Conservation (phyloP, 192 early-diverging fungal genomes). For the Obelidium mucronatum region DNA sequence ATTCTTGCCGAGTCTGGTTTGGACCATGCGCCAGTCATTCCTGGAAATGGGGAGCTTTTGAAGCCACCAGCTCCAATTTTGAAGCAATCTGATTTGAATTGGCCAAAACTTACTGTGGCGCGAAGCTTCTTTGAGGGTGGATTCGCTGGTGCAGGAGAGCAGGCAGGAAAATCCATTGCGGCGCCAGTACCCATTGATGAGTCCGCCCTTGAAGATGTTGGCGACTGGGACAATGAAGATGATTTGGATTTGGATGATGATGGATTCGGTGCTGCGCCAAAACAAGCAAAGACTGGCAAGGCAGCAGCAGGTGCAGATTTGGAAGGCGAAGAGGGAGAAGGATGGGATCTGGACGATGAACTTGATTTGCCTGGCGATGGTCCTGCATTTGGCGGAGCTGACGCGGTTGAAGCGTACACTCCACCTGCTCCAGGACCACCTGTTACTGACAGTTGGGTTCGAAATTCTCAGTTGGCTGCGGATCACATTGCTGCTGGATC, state of each 20-base stretch:
- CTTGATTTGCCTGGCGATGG: slow-evolving; percentile 74
- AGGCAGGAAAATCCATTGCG: slow-evolving; percentile 37
- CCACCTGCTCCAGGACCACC: slow-evolving; percentile 77
- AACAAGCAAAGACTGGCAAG: slow-evolving; percentile 25
- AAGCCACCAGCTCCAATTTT: slow-evolving; percentile 76
- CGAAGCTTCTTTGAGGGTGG: slow-evolving; percentile 85
- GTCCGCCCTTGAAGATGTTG: slow-evolving; percentile 66
- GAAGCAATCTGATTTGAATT: slow-evolving; percentile 81
- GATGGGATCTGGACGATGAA: slow-evolving; percentile 84
- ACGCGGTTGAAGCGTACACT: slow-evolving; percentile 65
- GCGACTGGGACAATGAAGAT: slow-evolving; percentile 81
- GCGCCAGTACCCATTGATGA: slow-evolving; percentile 68
- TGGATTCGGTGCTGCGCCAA: slow-evolving; percentile 40
- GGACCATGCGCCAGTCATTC: slow-evolving; percentile 54
- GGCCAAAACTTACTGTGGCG: slow-evolving; percentile 88
- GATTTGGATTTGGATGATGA: slow-evolving; percentile 66
- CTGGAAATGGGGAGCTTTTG: slow-evolving; percentile 63
- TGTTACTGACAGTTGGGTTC: slow-evolving; percentile 79
- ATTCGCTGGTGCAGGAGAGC: slow-evolving; percentile 27
- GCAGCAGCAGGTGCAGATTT: slow-evolving; percentile 52
- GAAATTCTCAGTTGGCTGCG: slow-evolving; percentile 84
- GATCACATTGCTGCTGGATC: slow-evolving; percentile 96
- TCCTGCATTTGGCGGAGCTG: slow-evolving; percentile 60
- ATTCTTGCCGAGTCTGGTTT: slow-evolving; percentile 78
- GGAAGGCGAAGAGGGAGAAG: slow-evolving; percentile 63